Base-by-base conservation (phyloP, 2,329 filamentous ascomycete species). In the Phoma sp. region DNA sequence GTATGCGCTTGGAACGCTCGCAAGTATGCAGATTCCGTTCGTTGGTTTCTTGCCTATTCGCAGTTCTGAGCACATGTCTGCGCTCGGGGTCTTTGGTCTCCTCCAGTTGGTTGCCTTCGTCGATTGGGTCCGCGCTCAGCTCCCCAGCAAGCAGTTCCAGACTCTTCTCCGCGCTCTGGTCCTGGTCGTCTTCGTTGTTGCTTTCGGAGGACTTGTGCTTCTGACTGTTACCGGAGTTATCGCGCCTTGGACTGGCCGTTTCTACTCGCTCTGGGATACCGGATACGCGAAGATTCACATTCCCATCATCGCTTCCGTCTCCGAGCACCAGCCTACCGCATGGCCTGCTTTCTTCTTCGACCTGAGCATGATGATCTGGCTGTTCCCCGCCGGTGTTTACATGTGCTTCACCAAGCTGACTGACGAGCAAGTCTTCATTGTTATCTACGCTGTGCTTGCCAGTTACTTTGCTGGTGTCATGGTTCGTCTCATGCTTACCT, bases 271-370 rank as follows among this genome's bases (percentile, higher is more conserved):
- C 26, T 99, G 93, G 92, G 96, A 99, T 75, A 99, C 95, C 5
- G 90, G 92, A 67, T 99, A 99, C 74, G 95, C 95, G 69, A 99
- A 99, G 83, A 96, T 98, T 61, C 95, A 99, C 73, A 99, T 99
- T 73, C 95, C 95, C 57, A 99, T 99, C 73, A 99, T 99, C 75
- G 95, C 95, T 3, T 99, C 95, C n/a, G 95, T 99, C 39, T 99
- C 95, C 1, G 95, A 99, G 80, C 95, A 99, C 80, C 95, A 99
- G 80, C 95, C 95, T 48, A 99, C 95, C 30, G 95, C 95, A 36
- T 99, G 95, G 95, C 95, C 95, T 2, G 92, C 96, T 14, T 99
- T 97, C 84, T 99, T 99, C 82, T 99, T 99, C 76, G 95, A 99
- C 71, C 83, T 99, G 66, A 97, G 96, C 81, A 87, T 99, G 81